Conservation (phyloP, 176 grass and related monocot species). For the Oryza officinalis region DNA sequence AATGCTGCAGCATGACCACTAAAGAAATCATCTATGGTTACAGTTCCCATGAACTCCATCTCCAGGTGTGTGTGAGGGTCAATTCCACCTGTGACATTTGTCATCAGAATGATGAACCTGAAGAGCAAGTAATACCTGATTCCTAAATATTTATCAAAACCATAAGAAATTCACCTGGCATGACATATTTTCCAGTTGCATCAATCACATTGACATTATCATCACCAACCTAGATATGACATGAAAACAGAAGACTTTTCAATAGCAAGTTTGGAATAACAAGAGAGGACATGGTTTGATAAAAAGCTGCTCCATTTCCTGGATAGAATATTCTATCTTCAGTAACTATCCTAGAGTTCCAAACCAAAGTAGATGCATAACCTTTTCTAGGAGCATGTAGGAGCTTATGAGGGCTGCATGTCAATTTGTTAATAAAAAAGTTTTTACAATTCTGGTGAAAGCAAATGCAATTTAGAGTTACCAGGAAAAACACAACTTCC, state of each 20-base stretch:
- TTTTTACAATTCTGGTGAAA: background rate
- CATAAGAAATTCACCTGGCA: conserved; percentile 68
- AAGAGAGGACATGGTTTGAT: background rate
- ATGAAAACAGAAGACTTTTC: background rate
- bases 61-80: conserved; percentile 95
- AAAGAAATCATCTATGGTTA: conserved; percentile 88
- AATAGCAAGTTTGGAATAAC: background rate
- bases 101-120: conserved; percentile 20
- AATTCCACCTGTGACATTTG: conserved; percentile 76
- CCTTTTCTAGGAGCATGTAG: background rate
- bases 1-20: conserved; percentile 84
- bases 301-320: background rate
- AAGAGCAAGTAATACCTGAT: conserved; percentile 3
- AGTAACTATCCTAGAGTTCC: background rate
- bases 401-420: background rate
- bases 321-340: background rate
- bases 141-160: background rate
- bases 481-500: too few species aligned
- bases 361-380: background rate
- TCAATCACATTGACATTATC: conserved; percentile 81
- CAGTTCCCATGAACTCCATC: conserved; percentile 96
- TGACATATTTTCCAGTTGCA: conserved; percentile 93
- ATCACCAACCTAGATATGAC: conserved; percentile 59
- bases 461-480: background rate
- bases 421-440: background rate